Evolutionary conservation across 208 protist genomes (phyloP), one percentile per base, ranked within the genome.

Genomic region (Trypanosoma cruzi): DNA sequence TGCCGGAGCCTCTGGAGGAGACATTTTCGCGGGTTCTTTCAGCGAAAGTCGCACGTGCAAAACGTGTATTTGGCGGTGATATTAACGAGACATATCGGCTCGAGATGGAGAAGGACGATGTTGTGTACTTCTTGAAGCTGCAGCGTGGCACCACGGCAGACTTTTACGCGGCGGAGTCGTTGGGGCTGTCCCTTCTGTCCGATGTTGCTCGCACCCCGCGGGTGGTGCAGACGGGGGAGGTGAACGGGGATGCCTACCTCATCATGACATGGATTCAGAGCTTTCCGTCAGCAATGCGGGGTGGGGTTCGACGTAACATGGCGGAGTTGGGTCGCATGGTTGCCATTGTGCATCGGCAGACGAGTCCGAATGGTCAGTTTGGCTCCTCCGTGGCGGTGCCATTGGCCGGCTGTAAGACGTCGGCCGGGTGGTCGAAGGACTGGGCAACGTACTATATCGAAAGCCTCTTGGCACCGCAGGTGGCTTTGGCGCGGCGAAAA

Each of bases 71-170:
- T 56, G 61, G 42, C 22, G 61, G 48, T 42, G 61, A 66, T 29
- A 31, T 68, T 4, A 68, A 58, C 22, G 62, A 68, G 32, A 57
- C 49, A 31, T 68, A 58, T 32, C 26, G 50, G 42, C 52, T 68
- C 1, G 62, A 68, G 16, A 68, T 81, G 37, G 69, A 50, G 5
- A 28, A 60, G 13, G 29, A n/a, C 20, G 63, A 13, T 58, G 54
- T 56, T 22, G 31, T 44, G 2, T 77, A 73, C 76, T 81, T 81
- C 60, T 18, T 75, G 32, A 81, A 71, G 34, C 70, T 70, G 2
- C 54, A 66, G 24, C 64, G 68, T 13, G 69, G 57, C 0, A 54
- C 60, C 3, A 58, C 55, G n/a, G 61, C 49, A 11, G 50, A 55
- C 26, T 65, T 64, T 34, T 53, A 73, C 18, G 28, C 61, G 31